Evolutionary conservation across 2,329 filamentous ascomycete genomes (phyloP).

Genomic region (Purpureocillium lavendulum): DNA sequence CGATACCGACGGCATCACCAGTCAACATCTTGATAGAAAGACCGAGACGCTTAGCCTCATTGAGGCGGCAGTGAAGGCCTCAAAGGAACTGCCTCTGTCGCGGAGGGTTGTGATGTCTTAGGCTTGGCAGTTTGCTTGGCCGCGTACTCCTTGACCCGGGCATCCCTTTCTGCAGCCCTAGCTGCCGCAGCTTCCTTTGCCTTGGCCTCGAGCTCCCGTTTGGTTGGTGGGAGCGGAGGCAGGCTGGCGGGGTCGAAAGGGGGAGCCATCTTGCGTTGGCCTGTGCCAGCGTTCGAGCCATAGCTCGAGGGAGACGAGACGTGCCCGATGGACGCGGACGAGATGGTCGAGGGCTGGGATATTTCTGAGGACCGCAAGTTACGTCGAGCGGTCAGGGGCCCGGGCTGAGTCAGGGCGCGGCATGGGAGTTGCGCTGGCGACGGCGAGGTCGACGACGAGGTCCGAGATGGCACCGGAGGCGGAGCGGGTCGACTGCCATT

Average conservation of each 20-base stretch:
- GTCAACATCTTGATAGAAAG: conserved; percentile 95
- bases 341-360: conserved; percentile 45
- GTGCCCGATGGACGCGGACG: conserved; percentile 40
- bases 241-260: conserved; percentile 50
- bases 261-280: conserved; percentile 42
- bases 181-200: conserved; percentile 18
- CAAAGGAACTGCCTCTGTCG: conserved; percentile 15
- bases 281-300: conserved; percentile 30
- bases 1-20: conserved; percentile 88
- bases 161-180: conserved; percentile 3
- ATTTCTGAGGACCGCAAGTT: conserved; percentile 50
- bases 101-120: conserved; percentile 14
- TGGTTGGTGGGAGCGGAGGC: conserved; percentile 47
- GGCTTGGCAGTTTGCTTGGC: conserved; percentile 4
- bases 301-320: conserved; percentile 40
- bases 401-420: conserved; percentile 33
- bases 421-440: conserved; percentile 43
- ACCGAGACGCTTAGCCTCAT: conserved; percentile 80
- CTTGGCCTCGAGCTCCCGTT: conserved; percentile 43
- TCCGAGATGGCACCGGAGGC: conserved; percentile 24
- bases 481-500: conserved; percentile 15
- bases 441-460: conserved; percentile 19
- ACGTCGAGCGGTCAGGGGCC: conserved; percentile 31
- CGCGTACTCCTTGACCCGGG: conserved; percentile 4
- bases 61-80: conserved; percentile 49